Evolutionary conservation across 2,329 filamentous ascomycete species (phyloP).

Genomic region (Arthroderma uncinatum): DNA sequence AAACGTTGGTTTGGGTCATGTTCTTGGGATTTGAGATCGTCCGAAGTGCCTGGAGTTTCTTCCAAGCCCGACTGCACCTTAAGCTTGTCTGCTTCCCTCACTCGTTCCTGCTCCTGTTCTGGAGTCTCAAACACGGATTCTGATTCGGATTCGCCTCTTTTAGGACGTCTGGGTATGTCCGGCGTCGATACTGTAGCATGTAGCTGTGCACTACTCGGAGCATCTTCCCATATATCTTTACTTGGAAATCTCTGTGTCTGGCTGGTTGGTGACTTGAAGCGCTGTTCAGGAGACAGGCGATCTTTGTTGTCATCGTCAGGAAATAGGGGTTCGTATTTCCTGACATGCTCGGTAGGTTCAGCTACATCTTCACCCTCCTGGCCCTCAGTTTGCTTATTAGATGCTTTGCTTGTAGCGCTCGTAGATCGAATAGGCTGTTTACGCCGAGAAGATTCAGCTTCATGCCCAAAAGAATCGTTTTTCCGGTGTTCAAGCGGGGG

Average conservation of each 20-base stretch:
- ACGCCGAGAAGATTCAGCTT: slow-evolving; percentile 37
- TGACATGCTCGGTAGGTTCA: slow-evolving; percentile 68
- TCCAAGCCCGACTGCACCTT: slow-evolving; percentile 30
- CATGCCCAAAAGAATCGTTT: slow-evolving; percentile 37
- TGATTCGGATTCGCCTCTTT: slow-evolving; percentile 31
- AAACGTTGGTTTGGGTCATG: slow-evolving; percentile 56
- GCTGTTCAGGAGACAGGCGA: slow-evolving; percentile 32
- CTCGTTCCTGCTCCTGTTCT: slow-evolving; percentile 39
- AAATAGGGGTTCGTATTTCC: slow-evolving; percentile 93
- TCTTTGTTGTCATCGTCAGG: slow-evolving; percentile 55
- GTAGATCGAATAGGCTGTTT: slow-evolving; percentile 42
- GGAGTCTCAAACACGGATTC: slow-evolving; percentile 30
- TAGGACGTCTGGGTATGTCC: slow-evolving; percentile 41
- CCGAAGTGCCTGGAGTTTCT: slow-evolving; percentile 20
- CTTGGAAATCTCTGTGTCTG: slow-evolving; percentile 71
- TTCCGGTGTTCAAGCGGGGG: slow-evolving; percentile 55
- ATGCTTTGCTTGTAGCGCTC: slow-evolving; percentile 48
- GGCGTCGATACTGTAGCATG: slow-evolving; percentile 74
- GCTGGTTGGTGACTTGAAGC: slow-evolving; percentile 44
- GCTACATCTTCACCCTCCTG: slow-evolving; percentile 38
- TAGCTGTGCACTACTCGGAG: slow-evolving; percentile 70
- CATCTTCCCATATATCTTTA: slow-evolving; percentile 95
- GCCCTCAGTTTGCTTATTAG: slow-evolving; percentile 40
- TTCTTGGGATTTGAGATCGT: slow-evolving; percentile 15
- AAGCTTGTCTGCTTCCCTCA: slow-evolving; percentile 21